Evolutionary conservation across 495 filamentous ascomycete species (phyloP), one percentile per base, ranked within the genome.

Genomic region (Neurospora cerealis): DNA sequence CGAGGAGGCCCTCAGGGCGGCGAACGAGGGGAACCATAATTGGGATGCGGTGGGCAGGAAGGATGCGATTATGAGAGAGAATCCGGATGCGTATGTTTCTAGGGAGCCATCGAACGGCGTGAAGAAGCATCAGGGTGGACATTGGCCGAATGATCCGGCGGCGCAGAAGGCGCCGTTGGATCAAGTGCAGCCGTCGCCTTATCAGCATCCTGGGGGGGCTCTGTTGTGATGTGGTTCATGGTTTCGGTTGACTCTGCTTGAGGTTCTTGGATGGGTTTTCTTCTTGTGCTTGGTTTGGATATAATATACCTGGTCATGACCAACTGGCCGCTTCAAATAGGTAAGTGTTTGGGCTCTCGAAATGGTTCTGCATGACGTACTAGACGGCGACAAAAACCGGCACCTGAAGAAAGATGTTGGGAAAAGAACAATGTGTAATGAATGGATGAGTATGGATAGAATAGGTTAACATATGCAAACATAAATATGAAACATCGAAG

Each of bases 41-140:
- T 89, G 87, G 87, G 73, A 79, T n/a, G 80, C 86, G n/a, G 87
- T 88, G 13, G 80, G 48, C 32, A 78, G 83, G 41, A 85, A 86
- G 79, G 81, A 87, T 74, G 82, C 77, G 38, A 86, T 86, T 42
- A 85, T 87, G 85, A 80, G 78, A 73, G 74, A 70, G n/a, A 76
- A 77, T 1, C 46, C 66, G 42, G 77, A 77, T 82, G 44, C 21
- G 21, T 62, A 32, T 24, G 71, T 34, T 7, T 6, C 4, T 2
- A 36, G 39, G 24, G 37, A 32, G 15, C 34, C 37, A 17, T 38
- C 34, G 11, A 41, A 10, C 2, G 11, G 15, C 0, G 70, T 44
- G 4, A 32, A 42, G 69, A 34, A 70, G 13, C 37, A 42, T 42
- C n/a, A 48, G 28, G 10, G 19, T 28, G 70, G 39, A 4, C 24